Percentiles rank a stretch among this genome's conserved stretches.
These are phyloP conservation scores for Trypanosoma avium DNA, from an alignment of 208 protist species.

Conservation along the genomic window DNA sequence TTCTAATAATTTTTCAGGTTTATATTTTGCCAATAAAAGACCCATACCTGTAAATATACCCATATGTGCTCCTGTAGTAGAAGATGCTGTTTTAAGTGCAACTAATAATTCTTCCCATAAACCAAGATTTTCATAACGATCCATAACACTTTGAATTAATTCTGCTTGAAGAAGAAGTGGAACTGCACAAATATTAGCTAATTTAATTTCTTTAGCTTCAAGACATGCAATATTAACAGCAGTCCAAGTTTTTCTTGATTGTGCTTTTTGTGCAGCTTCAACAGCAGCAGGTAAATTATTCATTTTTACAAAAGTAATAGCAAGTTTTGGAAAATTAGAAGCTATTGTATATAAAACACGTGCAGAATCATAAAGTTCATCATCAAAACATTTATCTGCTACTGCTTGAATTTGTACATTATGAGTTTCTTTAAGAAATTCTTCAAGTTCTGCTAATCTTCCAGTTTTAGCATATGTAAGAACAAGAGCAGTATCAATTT, in stretches of 20 bases:
- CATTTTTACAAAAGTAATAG: conserved; percentile 96
- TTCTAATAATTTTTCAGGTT: conserved; percentile 98
- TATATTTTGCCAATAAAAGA: conserved; percentile 99
- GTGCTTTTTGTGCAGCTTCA: conserved; percentile 98
- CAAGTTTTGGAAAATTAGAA: conserved; percentile 96
- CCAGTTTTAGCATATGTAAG: conserved; percentile 97
- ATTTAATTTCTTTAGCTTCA: conserved; percentile 97
- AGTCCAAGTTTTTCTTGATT: conserved; percentile 96
- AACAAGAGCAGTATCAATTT: conserved; percentile 98
- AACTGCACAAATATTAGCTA: conserved; percentile 97
- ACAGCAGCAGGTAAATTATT: conserved; percentile 95
- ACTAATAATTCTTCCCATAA: conserved; percentile 96
- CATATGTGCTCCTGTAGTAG: conserved; percentile 96
- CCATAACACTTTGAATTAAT: conserved; percentile 94
- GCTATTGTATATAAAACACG: conserved; percentile 97
- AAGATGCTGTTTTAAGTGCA: conserved; percentile 95
- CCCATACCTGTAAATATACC: conserved; percentile 99
- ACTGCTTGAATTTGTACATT: conserved; percentile 95
- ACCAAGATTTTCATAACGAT: conserved; percentile 86
- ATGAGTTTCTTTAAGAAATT: conserved; percentile 98
- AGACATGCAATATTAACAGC: conserved; percentile 97
- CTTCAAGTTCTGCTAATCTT: conserved; percentile 97
- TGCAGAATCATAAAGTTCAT: conserved; percentile 97
- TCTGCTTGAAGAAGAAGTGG: conserved; percentile 98
- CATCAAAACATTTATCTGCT: conserved; percentile 98